These are phyloP conservation scores for Aspergillus affinis DNA, from an alignment of 495 filamentous ascomycete genomes.

Conservation along the genomic window DNA sequence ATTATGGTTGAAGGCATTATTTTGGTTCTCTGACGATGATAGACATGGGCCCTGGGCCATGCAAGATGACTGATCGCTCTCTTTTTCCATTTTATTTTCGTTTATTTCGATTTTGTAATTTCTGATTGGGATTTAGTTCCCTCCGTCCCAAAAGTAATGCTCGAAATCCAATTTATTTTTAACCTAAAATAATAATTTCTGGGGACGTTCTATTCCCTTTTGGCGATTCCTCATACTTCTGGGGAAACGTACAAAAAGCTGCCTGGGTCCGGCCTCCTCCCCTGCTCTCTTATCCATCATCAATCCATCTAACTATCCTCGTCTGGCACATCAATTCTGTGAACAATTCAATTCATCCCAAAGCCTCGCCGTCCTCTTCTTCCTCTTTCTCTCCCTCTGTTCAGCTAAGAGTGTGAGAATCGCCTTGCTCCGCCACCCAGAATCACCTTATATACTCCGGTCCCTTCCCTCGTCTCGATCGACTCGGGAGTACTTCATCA, in stretches of 20 bases:
- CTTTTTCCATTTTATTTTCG: neutral
- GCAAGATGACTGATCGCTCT: conserved; percentile 18
- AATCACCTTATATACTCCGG: conserved; percentile 12
- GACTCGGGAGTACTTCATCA: neutral
- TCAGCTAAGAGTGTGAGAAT: neutral
- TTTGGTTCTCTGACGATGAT: neutral
- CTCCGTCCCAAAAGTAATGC: neutral
- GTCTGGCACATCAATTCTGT: conserved; percentile 2
- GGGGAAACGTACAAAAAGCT: conserved; percentile 12
- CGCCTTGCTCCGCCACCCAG: conserved; percentile 20
- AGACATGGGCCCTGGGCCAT: neutral
- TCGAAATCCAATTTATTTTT: neutral
- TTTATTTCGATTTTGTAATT: conserved; percentile 6
- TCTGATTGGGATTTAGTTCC: conserved; percentile 6
- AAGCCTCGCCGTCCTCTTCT: neutral
- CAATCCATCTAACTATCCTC: conserved; percentile 14
- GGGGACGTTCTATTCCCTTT: conserved; percentile 17
- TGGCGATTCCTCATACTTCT: conserved; percentile 7
- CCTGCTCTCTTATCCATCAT: conserved; percentile 8
- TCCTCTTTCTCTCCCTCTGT: conserved; percentile 3
- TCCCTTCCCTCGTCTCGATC: conserved; percentile 1
- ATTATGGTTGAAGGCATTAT: neutral
- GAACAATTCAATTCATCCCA: neutral
- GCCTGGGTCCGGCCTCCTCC: conserved; percentile 10
- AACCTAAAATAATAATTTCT: conserved; percentile 13